Conservation (phyloP, 2,329 filamentous ascomycete species). For the Nemania diffusa region DNA sequence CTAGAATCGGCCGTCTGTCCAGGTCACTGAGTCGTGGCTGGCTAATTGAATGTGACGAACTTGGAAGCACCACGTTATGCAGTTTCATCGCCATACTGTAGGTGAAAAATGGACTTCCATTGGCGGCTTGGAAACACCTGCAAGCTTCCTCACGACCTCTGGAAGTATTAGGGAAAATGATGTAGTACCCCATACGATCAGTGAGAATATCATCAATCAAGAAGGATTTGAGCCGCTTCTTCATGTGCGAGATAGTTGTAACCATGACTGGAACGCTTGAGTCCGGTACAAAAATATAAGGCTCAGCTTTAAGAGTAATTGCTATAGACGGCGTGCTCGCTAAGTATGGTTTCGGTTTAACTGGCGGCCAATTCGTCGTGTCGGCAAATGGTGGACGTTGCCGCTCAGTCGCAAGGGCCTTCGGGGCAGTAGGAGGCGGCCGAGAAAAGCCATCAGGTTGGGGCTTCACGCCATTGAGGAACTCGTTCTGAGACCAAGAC, state of each 20-base stretch:
- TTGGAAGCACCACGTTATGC: slow-evolving; percentile 56
- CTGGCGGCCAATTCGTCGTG: slow-evolving; percentile 51
- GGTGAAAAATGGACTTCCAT: slow-evolving; percentile 88
- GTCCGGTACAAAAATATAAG: slow-evolving; percentile 91
- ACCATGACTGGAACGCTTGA: slow-evolving; percentile 86
- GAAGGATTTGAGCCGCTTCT: slow-evolving; percentile 86
- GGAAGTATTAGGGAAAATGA: slow-evolving; percentile 85
- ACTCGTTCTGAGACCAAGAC: slow-evolving; percentile 23
- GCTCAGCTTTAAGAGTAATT: slow-evolving; percentile 77
- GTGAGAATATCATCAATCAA: slow-evolving; percentile 83
- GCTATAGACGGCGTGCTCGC: slow-evolving; percentile 75
- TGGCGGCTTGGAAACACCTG: slow-evolving; percentile 79
- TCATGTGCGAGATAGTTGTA: slow-evolving; percentile 88
- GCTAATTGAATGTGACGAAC: slow-evolving; percentile 46
- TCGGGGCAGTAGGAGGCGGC: slow-evolving; percentile 85
- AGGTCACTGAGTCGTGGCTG: slow-evolving; percentile 42
- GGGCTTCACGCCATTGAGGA: slow-evolving; percentile 40
- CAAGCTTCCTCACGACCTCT: slow-evolving; percentile 83
- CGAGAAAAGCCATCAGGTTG: slow-evolving; percentile 62
- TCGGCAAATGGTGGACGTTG: slow-evolving; percentile 50
- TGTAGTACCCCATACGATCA: slow-evolving; percentile 88
- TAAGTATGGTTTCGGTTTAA: slow-evolving; percentile 61
- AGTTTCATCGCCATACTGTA: slow-evolving; percentile 93
- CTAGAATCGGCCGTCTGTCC: slow-evolving; percentile 50
- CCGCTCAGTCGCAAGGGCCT: slow-evolving; percentile 76